Evolutionary conservation across 495 filamentous ascomycete genomes (phyloP), one percentile per base, ranked within the genome.

Genomic region (Daldinia decipiens): DNA sequence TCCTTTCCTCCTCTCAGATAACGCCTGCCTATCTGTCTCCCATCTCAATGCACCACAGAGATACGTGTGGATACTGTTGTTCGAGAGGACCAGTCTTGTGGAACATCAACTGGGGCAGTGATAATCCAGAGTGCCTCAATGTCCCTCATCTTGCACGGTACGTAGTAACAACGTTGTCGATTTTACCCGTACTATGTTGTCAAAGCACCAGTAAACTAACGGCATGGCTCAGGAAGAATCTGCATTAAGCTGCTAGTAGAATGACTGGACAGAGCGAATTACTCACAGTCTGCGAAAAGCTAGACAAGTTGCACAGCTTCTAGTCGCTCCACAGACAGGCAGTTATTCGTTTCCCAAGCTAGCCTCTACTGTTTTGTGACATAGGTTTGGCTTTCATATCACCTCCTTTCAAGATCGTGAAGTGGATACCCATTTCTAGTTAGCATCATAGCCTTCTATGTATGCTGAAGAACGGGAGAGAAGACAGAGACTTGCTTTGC

Each of bases 41-140:
- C 21, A 36, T 59, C 17, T 55, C 17, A 54, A 65, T 21, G 17
- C 24, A 21, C n/a, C 59, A 59, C 59, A 69, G 43, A 64, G 53
- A 69, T 64, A 64, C 61, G 55, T 70, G 56, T 57, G 62, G 61
- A 39, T 43, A 24, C 36, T 38, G 36, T 12, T 17, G 27, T 43
- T 31, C 53, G 31, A 56, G 26, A 17, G 29, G 15, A 13, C 31
- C 24, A 36, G 4, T 21, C 31, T 34, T 39, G 62, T 43, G 56
- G 40, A 45, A 65, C 67, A 15, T 34, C 19, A 2, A 17, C 60
- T 29, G 17, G 54, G 45, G 17, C 27, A 1, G 3, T 8, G 29
- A 9, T 21, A 39, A 32, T 24, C 13, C 27, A 19, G 40, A 6
- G 12, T 13, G 13, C 53, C 40, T 24, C 54, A 58, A 65, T 65